Evolutionary conservation across 805 yeast species (phyloP).

Genomic region (Schizosaccharomyces osmophilus): DNA sequence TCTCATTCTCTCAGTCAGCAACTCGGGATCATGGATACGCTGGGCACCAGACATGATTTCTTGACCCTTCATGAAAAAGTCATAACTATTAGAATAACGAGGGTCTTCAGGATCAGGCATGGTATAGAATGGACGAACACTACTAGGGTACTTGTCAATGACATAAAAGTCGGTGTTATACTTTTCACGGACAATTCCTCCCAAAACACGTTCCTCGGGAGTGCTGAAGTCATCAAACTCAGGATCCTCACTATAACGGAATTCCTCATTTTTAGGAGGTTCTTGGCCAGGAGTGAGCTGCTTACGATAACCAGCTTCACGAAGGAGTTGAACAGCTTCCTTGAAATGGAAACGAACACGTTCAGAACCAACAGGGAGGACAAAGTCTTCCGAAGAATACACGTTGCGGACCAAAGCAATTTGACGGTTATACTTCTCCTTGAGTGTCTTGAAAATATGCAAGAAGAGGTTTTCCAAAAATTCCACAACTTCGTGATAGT

Average conservation of each 20-base stretch:
- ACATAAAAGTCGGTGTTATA: conserved; percentile 95
- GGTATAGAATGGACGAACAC: conserved; percentile 92
- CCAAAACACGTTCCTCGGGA: conserved; percentile 82
- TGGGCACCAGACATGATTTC: conserved; percentile 98
- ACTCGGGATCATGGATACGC: conserved; percentile 83
- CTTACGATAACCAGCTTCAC: conserved; percentile 37
- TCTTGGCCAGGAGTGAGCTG: background rate
- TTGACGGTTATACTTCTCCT: conserved; percentile 54
- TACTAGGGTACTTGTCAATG: conserved; percentile 93
- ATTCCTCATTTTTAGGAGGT: background rate
- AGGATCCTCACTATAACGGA: conserved; percentile 26
- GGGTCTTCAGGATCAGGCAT: conserved; percentile 93
- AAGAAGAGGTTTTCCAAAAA: conserved; percentile 48
- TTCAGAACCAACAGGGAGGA: conserved; percentile 69
- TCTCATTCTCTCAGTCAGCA: conserved; percentile 57
- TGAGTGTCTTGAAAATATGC: conserved; percentile 67
- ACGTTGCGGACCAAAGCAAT: conserved; percentile 78
- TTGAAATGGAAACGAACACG: conserved; percentile 54
- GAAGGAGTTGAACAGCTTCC: conserved; percentile 71
- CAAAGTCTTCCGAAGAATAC: conserved; percentile 81
- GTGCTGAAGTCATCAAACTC: conserved; percentile 79
- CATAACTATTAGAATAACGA: conserved; percentile 87
- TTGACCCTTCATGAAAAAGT: conserved; percentile 99
- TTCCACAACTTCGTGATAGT: conserved; percentile 73
- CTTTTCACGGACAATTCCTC: conserved; percentile 73